These are phyloP conservation scores for Heterobasidion irregulare DNA, from an alignment of 1,284 basidiomycete species.

Conservation along the genomic window DNA sequence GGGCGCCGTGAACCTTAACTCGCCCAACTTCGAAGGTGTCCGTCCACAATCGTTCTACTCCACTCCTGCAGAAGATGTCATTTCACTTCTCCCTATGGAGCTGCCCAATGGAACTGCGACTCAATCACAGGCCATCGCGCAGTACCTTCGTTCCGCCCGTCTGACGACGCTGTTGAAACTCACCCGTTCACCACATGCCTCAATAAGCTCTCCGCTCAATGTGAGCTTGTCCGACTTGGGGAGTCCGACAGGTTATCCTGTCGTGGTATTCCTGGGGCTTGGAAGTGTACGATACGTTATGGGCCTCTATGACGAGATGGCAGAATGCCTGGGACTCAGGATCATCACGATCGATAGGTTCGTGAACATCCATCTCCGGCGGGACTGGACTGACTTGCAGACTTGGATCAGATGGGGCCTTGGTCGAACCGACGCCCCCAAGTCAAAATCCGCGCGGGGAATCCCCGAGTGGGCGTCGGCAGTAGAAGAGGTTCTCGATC, in stretches of 20 bases:
- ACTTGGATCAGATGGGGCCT: conserved; percentile 72
- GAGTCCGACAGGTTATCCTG: conserved; percentile 70
- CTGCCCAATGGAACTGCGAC: conserved; percentile 19
- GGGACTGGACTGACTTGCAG: conserved; percentile 4
- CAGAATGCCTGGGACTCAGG: conserved; percentile 76
- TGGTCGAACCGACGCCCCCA: conserved; percentile 73
- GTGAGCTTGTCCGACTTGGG: conserved; percentile 94
- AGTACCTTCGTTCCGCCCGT: conserved; percentile 77
- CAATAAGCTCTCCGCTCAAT: conserved; percentile 61
- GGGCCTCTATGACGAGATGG: conserved; percentile 95
- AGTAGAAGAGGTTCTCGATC: conserved; percentile 84
- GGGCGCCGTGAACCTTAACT: conserved; percentile 17
- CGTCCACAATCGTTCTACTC: conserved; percentile 28
- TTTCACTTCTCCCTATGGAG: conserved; percentile 2
- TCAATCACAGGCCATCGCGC: conserved; percentile 65
- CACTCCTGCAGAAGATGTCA: conserved; percentile 15
- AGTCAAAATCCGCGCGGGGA: conserved; percentile 62
- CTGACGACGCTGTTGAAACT: conserved; percentile 80
- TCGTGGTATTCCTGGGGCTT: conserved; percentile 87
- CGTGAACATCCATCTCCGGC: conserved; percentile 11
- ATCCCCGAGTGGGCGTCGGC: conserved; percentile 88
- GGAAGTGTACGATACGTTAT: conserved; percentile 93
- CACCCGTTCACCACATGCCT: conserved; percentile 71
- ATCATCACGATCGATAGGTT: conserved; percentile 93
- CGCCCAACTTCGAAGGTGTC: conserved; percentile 35